Evolutionary conservation across 495 filamentous ascomycete species (phyloP).

Genomic region (Paragyromitra xinjiangensis): DNA sequence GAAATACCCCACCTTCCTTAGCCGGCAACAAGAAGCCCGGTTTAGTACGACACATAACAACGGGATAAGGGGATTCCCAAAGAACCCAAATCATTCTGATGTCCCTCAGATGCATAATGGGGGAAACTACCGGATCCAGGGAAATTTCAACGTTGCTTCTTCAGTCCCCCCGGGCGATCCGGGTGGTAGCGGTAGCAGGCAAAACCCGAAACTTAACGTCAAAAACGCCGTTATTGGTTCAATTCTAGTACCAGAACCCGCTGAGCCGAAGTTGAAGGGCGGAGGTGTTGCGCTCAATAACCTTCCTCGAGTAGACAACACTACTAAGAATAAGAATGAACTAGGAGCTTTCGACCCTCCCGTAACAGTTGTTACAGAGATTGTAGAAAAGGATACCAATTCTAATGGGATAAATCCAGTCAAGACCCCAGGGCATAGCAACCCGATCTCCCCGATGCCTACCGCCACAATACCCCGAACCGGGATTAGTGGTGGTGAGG

Average conservation of each 20-base stretch:
- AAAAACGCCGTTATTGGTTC: not conserved
- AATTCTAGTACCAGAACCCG: not conserved
- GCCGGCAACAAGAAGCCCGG: constrained; percentile 9
- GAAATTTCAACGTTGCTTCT: not conserved
- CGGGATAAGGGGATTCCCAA: not conserved
- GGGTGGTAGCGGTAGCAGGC: not conserved
- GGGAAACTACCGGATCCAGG: not conserved
- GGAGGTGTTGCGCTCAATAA: constrained; percentile 25
- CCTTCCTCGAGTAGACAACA: not conserved
- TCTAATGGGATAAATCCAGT: not conserved
- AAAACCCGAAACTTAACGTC: not conserved
- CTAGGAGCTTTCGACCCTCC: not conserved
- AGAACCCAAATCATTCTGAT: not conserved
- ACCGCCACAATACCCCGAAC: not conserved
- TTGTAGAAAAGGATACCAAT: not conserved
- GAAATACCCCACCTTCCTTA: not conserved
- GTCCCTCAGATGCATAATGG: not conserved
- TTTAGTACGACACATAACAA: not conserved
- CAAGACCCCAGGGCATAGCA: not conserved
- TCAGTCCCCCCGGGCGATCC: not conserved
- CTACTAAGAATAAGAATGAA: not conserved
- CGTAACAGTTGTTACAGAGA: not conserved
- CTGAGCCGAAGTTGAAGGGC: constrained; percentile 8
- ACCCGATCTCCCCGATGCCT: not conserved
- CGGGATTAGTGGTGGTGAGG: not conserved